Evolutionary conservation across 2,329 filamentous ascomycete species (phyloP), one percentile per base, ranked within the genome.

Genomic region (Colletotrichum agaves): DNA sequence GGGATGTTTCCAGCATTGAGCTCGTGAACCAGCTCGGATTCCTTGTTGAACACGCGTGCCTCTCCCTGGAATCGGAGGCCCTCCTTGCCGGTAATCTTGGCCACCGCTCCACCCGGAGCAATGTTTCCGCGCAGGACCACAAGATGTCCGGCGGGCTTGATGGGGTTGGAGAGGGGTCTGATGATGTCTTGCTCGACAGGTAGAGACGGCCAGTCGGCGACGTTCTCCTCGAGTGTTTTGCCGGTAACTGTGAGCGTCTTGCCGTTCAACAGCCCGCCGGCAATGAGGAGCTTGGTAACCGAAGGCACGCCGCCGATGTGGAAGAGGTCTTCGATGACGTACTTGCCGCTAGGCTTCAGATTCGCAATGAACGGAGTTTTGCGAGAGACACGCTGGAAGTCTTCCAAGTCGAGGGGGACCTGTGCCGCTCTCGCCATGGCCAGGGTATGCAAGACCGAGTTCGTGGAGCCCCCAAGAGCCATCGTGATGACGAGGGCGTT

Each of bases 61-160:
- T 88, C 89, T 55, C 95, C 95, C 0, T 85, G 90, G 79, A 98
- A 98, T 10, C 81, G 83, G 6, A 94, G 85, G 2, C 95, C 95
- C 78, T 98, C 95, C 78, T 98, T 98, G 37, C 95, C 95, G 0
- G 95, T 98, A 78, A 98, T 98, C 80, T 98, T 98, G 68, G 94
- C 94, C 1, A 98, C 94, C 1, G 94, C 92, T 31, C 95, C 95
- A 8, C 90, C 91, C 1, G 95, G 95, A 2, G 94, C 93, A 35
- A 98, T 86, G 78, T 97, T 97, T 13, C 95, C 95, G 66, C 88
- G 87, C 2, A 98, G 86, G 67, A 98, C 92, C 78, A 95, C 93
- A 68, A 98, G 87, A 78, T 98, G 95, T 39, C 95, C 95, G 0
- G 90, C 93, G 1, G 84, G 72, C 78, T 98, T 98, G 83, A 97